phyloP scores from a whole-genome alignment of 2,329 filamentous ascomycete genomes.

The Alternaria sp. region DNA sequence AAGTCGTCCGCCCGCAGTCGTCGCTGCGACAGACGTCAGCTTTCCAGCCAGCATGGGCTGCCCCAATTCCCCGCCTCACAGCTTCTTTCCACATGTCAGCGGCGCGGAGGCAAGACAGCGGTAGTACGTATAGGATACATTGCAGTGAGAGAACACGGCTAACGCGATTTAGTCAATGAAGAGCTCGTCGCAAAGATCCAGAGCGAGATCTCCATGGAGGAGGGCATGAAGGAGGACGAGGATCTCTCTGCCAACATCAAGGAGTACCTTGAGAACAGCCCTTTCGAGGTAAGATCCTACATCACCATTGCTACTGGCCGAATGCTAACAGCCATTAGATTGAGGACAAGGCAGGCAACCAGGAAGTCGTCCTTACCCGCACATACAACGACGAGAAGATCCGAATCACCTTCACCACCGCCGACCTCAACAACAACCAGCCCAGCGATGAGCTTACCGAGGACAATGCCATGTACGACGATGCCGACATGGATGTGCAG shows the following conservation, averaged over 20 bases:
- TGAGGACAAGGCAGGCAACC: slow-evolving; percentile 79
- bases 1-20: slow-evolving; percentile 45
- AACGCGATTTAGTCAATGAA: slow-evolving; percentile 59
- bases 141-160: slow-evolving; percentile 5
- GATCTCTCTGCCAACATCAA: slow-evolving; percentile 78
- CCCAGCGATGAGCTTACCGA: slow-evolving; percentile 57
- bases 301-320: no score
- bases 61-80: slow-evolving; percentile 39
- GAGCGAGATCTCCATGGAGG: slow-evolving; percentile 65
- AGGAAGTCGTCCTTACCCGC: slow-evolving; percentile 85
- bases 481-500: slow-evolving; percentile 53
- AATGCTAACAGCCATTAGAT: slow-evolving; percentile 49
- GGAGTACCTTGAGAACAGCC: slow-evolving; percentile 85
- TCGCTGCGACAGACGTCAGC: slow-evolving; percentile 43
- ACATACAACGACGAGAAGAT: slow-evolving; percentile 90
- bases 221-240: slow-evolving; percentile 75
- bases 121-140: slow-evolving; percentile 16
- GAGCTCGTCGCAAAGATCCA: slow-evolving; percentile 88
- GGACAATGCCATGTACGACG: slow-evolving; percentile 55
- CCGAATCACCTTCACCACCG: slow-evolving; percentile 82
- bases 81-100: slow-evolving; percentile 54
- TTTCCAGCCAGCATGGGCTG: slow-evolving; percentile 43
- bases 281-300: slow-evolving; percentile 69
- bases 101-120: slow-evolving; percentile 44
- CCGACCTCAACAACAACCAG: slow-evolving; percentile 69